A percentile compares a stretch with the other conserved stretches of the same genome.
phyloP scores from a whole-genome alignment of 148 eudicot genomes.

The Rhododendron ferrugineum region DNA sequence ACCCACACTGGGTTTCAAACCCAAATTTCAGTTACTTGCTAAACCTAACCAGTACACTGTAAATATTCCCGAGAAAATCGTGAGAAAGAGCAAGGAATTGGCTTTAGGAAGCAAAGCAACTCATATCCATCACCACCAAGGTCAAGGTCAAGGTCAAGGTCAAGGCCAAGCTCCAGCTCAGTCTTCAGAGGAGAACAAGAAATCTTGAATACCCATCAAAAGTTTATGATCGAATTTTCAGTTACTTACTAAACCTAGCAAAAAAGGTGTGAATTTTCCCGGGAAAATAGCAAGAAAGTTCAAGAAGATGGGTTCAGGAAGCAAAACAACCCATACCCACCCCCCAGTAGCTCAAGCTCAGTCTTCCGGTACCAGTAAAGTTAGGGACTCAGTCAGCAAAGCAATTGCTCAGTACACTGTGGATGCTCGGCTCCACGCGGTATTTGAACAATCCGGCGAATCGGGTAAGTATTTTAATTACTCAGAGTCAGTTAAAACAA shows the following conservation, averaged over 20 bases:
- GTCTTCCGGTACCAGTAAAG: slow-evolving; percentile 21
- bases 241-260: neutral
- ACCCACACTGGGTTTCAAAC: neutral
- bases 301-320: slow-evolving; percentile 32
- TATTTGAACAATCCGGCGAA: slow-evolving; percentile 66
- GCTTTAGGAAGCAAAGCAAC: slow-evolving; percentile 32
- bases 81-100: slow-evolving; percentile 16
- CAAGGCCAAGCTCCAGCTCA: slow-evolving; percentile 16
- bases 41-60: neutral
- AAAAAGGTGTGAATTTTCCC: neutral
- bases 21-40: neutral
- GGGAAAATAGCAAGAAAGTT: neutral
- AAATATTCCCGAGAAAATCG: neutral
- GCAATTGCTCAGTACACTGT: slow-evolving; percentile 68
- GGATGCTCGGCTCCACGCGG: slow-evolving; percentile 82
- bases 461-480: slow-evolving; percentile 81
- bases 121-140: slow-evolving; percentile 14
- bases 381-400: slow-evolving; percentile 44
- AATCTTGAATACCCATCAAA: neutral
- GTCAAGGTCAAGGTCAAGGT: slow-evolving; percentile 8
- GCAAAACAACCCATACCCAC: slow-evolving; percentile 27
- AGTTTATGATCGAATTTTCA: neutral
- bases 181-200: slow-evolving; percentile 3
- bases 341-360: slow-evolving; percentile 15
- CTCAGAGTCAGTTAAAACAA: slow-evolving; percentile 52